These are phyloP conservation scores for Sphagnum magellanicum DNA, from an alignment of 228 moss, liverwort and hornwort genomes.

Conservation along the genomic window DNA sequence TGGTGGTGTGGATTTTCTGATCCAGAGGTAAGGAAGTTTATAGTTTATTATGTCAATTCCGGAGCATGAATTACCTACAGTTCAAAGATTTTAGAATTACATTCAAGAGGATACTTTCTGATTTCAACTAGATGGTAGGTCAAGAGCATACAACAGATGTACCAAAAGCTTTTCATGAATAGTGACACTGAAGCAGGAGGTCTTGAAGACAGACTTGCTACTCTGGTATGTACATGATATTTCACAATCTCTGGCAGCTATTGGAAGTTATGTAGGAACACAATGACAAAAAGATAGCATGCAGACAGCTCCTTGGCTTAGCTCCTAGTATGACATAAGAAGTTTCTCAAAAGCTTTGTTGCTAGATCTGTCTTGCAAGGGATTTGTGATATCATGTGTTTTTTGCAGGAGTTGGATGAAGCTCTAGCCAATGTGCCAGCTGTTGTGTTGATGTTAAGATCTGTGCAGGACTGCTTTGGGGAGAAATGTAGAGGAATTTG, in stretches of 20 bases:
- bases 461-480: constrained; percentile 73
- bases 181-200: constrained; percentile 65
- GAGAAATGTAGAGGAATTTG: constrained; percentile 80
- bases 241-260: neutral
- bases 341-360: neutral
- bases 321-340: too few species aligned
- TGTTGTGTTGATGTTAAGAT: constrained; percentile 66
- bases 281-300: too few species aligned
- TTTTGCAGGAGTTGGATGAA: constrained; percentile 55
- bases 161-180: constrained; percentile 88
- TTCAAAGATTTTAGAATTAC: too few species aligned
- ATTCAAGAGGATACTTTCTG: too few species aligned
- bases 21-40: constrained; percentile 37
- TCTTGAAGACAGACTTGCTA: constrained; percentile 67
- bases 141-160: constrained; percentile 69
- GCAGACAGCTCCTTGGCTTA: too few species aligned
- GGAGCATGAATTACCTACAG: too few species aligned
- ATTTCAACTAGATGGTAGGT: constrained; percentile 30
- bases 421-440: constrained; percentile 63
- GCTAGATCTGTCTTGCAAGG: neutral
- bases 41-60: too few species aligned
- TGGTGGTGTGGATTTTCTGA: constrained; percentile 85
- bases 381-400: neutral
- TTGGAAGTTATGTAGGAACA: neutral
- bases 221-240: constrained; percentile 39